Percentiles rank a stretch among this genome's conserved stretches.
phyloP scores from a whole-genome alignment of 2,329 filamentous ascomycete genomes.

The Exophiala mesophila region DNA sequence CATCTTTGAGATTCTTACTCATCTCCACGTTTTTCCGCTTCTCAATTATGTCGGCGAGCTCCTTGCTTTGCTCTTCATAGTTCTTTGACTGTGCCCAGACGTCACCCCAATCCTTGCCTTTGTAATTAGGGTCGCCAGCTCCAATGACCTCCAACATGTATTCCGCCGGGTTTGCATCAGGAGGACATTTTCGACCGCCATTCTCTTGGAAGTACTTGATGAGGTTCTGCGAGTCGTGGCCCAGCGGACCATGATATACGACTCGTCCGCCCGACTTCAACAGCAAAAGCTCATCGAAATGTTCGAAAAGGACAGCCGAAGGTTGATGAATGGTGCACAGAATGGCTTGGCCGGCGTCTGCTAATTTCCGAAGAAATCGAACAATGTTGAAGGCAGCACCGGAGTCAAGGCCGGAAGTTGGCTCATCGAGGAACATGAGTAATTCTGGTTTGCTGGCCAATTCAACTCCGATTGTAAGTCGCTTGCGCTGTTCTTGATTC shows the following conservation, averaged over 20 bases:
- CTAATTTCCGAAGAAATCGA: slow-evolving; percentile 57
- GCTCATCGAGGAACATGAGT: slow-evolving; percentile 60
- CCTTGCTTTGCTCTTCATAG: slow-evolving; percentile 41
- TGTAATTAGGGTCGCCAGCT: slow-evolving; percentile 57
- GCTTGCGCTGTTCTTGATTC: slow-evolving; percentile 62
- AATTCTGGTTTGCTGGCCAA: slow-evolving; percentile 57
- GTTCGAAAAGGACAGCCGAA: slow-evolving; percentile 78
- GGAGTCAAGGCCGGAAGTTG: slow-evolving; percentile 64
- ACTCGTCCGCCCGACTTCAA: slow-evolving; percentile 73
- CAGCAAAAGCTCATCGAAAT: slow-evolving; percentile 77
- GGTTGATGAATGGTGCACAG: slow-evolving; percentile 90
- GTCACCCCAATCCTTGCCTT: slow-evolving; percentile 58
- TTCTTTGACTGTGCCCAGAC: slow-evolving; percentile 55
- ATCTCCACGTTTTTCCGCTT: slow-evolving; percentile 40
- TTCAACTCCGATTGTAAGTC: slow-evolving; percentile 59
- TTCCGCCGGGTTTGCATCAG: slow-evolving; percentile 51
- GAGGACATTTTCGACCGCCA: slow-evolving; percentile 55
- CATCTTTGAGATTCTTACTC: slow-evolving; percentile 42
- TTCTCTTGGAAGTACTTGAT: slow-evolving; percentile 57
- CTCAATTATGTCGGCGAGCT: slow-evolving; percentile 51
- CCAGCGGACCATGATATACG: slow-evolving; percentile 85
- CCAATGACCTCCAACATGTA: slow-evolving; percentile 51
- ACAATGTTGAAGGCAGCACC: slow-evolving; percentile 62
- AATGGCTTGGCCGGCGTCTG: slow-evolving; percentile 74
- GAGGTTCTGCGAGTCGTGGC: slow-evolving; percentile 64